Base-by-base conservation (phyloP, 345 rosid species). In the Tarenaya hassleriana region DNA sequence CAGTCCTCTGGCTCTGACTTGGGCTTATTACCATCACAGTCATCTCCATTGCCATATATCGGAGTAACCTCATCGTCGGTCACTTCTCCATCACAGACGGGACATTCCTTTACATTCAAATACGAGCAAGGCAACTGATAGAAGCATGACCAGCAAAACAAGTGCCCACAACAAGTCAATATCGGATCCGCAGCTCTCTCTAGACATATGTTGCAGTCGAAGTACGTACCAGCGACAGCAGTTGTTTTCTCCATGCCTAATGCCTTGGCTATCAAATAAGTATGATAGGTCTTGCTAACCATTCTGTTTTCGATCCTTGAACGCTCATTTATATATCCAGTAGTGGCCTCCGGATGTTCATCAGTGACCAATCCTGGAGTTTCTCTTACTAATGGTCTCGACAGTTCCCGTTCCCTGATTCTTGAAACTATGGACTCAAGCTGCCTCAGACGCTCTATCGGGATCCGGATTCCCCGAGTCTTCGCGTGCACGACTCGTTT, bases 91-190 rank as follows among this genome's bases (percentile, higher is more conserved):
- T 70, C 66, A 45, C 88, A 81, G 1, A 31, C 78, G 5, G 77
- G 77, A 47, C 77, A 72, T 40, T 73, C 75, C 40, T 77, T 73
- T 0, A 56, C 41, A 47, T 70, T 73, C 35, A 62, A 27, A 60
- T 80, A 74, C 49, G 63, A 69, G 61, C 50, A 24, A 42, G 70
- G 70, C 63, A 80, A 56, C 64, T 62, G 73, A 53, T 75, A 80
- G 58, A 75, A 72, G 58, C 91, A 83, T 8, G 80, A 68, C 91
- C 91, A 83, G 39, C 91, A 83, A 69, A 73, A 80, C 57, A 83
- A 75, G 34, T 83, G 91, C 45, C 91, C 91, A 41, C 91, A 83
- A 17, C 76, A 67, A 16, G 91, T 83, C 51, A 83, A 69, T 20
- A 83, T 67, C 1, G 87, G 84, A 44, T 76, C 73, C 9, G 60